phyloP scores from a whole-genome alignment of 140 eudicot genomes.

The Flaveria floridana region DNA sequence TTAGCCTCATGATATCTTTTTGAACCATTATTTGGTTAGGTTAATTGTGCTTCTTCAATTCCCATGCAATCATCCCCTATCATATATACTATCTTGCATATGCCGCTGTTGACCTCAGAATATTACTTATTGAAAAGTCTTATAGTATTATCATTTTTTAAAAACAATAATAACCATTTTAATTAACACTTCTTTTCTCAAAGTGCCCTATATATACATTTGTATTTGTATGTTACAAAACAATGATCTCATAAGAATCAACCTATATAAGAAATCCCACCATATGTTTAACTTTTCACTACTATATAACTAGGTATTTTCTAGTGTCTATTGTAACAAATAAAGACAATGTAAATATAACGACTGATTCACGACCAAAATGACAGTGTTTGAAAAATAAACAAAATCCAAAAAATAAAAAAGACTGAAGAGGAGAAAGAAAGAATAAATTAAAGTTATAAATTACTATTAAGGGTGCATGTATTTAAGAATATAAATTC shows the following conservation, averaged over 20 bases:
- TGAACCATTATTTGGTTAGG: conserved; percentile 24
- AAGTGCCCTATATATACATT: too few species aligned
- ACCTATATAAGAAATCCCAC: not conserved
- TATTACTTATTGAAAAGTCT: not conserved
- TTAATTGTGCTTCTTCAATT: not conserved
- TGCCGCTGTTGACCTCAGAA: conserved; percentile 29
- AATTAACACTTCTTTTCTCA: too few species aligned
- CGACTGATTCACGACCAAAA: too few species aligned
- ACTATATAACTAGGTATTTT: too few species aligned
- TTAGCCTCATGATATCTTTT: conserved; percentile 16
- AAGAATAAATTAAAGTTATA: too few species aligned
- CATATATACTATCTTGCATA: conserved; percentile 10
- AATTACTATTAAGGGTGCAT: too few species aligned
- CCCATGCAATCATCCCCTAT: not conserved
- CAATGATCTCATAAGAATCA: not conserved
- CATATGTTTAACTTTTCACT: not conserved
- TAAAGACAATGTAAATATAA: too few species aligned
- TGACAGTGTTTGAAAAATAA: too few species aligned
- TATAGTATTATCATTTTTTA: not conserved
- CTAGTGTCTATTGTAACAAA: too few species aligned
- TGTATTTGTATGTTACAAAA: not conserved
- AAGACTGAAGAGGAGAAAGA: not conserved
- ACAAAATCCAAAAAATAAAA: too few species aligned
- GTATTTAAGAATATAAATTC: too few species aligned
- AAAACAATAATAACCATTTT: not conserved